These are phyloP conservation scores for Dioszegia aurantiaca DNA, from an alignment of 768 basidiomycete species.

Conservation along the genomic window DNA sequence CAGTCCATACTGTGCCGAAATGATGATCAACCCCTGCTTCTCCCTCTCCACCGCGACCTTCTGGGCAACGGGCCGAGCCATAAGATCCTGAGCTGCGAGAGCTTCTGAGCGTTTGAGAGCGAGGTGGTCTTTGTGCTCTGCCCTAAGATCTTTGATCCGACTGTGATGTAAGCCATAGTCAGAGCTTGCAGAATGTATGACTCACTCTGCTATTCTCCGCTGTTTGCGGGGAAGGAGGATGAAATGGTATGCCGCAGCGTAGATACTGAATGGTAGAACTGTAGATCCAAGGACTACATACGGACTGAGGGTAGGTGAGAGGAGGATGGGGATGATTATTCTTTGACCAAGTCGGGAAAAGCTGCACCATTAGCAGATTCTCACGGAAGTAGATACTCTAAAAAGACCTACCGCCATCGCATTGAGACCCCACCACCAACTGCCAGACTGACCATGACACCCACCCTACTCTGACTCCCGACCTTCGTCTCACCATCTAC, in stretches of 20 bases:
- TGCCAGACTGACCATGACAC: conserved; percentile 42
- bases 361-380: conserved; percentile 24
- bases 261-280: conserved; percentile 48
- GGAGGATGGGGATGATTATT: conserved; percentile 46
- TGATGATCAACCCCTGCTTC: conserved; percentile 71
- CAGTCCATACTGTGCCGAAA: conserved; percentile 71
- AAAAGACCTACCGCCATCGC: conserved; percentile 36
- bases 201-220: conserved; percentile 43
- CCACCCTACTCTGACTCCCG: conserved; percentile 45
- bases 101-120: conserved; percentile 64
- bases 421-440: conserved; percentile 48
- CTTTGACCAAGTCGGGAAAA: conserved; percentile 53
- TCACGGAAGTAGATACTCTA: not conserved
- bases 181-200: not conserved
- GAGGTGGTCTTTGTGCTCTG: conserved; percentile 64
- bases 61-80: conserved; percentile 67
- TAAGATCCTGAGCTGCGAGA: conserved; percentile 62
- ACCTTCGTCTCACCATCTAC: conserved; percentile 50
- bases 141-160: conserved; percentile 65
- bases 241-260: conserved; percentile 51
- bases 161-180: conserved; percentile 52
- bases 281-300: conserved; percentile 46
- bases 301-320: conserved; percentile 49
- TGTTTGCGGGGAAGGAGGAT: conserved; percentile 50
- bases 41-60: conserved; percentile 64